Evolutionary conservation across 225 moss, liverwort and hornwort species (phyloP).

Genomic region (Anthoceros angustus): DNA sequence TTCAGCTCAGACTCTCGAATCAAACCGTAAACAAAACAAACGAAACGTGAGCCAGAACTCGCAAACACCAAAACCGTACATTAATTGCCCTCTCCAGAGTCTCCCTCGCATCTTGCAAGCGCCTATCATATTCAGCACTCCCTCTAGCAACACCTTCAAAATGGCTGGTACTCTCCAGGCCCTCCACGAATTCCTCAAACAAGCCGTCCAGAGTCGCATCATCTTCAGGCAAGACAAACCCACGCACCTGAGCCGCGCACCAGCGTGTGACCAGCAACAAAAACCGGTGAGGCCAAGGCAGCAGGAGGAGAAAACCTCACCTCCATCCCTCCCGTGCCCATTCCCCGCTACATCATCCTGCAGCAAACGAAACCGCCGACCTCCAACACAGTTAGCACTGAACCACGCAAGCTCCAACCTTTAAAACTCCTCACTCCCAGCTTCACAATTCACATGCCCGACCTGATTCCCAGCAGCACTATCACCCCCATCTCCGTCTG

Average conservation of each 20-base stretch:
- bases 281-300: neutral
- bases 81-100: slow-evolving; percentile 26
- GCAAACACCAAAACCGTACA: slow-evolving; percentile 9
- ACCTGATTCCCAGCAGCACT: no score
- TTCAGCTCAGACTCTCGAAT: slow-evolving; percentile 7
- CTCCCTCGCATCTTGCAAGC: slow-evolving; percentile 17
- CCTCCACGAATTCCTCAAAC: slow-evolving; percentile 33
- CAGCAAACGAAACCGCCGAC: no score
- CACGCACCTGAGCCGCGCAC: neutral
- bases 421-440: no score
- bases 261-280: neutral
- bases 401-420: no score
- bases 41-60: neutral
- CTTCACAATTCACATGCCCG: no score
- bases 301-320: no score
- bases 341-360: no score
- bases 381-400: no score
- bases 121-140: slow-evolving; percentile 24
- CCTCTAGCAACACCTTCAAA: slow-evolving; percentile 25
- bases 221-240: neutral
- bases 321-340: no score
- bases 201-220: slow-evolving; percentile 13
- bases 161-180: slow-evolving; percentile 29
- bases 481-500: neutral
- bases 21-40: slow-evolving; percentile 3